Conservation (phyloP, 106 monocot genomes). For the Narthecium ossifragum region DNA sequence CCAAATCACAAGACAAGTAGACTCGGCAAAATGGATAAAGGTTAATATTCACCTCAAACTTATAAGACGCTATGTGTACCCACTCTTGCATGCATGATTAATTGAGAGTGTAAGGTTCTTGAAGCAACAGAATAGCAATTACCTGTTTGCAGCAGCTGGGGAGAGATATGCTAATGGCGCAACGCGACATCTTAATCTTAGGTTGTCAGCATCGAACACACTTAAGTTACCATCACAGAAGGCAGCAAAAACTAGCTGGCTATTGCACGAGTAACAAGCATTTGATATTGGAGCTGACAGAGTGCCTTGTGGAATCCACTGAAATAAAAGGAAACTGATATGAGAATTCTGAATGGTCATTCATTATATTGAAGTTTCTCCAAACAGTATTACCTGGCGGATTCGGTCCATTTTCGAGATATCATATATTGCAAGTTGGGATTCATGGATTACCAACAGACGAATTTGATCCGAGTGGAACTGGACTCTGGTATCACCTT, state of each 20-base stretch:
- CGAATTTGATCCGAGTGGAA: conserved; percentile 51
- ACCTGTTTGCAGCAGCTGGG: conserved; percentile 29
- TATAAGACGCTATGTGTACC: neutral
- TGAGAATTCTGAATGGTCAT: neutral
- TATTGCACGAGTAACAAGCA: conserved; percentile 46
- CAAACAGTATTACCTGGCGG: conserved; percentile 26
- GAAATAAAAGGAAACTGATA: neutral
- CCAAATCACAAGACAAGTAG: neutral
- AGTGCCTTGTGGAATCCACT: conserved; percentile 25
- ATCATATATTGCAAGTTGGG: conserved; percentile 56
- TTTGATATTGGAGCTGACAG: conserved; percentile 40
- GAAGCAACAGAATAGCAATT: neutral
- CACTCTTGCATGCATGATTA: neutral
- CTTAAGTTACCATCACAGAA: conserved; percentile 45
- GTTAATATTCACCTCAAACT: no score
- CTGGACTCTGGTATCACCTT: conserved; percentile 47
- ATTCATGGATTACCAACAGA: conserved; percentile 45
- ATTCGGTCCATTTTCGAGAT: conserved; percentile 37
- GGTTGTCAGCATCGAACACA: conserved; percentile 47
- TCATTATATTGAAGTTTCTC: neutral
- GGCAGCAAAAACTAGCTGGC: conserved; percentile 42
- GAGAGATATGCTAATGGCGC: conserved; percentile 35
- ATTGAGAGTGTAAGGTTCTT: neutral
- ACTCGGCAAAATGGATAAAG: no score
- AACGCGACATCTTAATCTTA: conserved; percentile 50